Percentiles rank a stretch among this genome's conserved stretches.
Conservation (phyloP, 345 rosid genomes). For the Durio zibethinus region DNA sequence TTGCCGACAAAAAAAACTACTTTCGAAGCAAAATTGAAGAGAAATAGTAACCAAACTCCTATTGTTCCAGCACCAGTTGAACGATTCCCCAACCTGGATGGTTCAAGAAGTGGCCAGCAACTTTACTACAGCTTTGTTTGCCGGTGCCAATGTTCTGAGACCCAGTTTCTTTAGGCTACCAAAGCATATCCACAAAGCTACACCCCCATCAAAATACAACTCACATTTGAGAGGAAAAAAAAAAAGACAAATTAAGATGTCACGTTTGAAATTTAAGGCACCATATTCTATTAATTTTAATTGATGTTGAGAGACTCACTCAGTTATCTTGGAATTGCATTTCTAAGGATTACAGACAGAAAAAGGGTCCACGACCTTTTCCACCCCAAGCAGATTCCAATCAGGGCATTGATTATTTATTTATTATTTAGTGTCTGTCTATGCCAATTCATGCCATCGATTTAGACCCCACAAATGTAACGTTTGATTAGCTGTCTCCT, state of each 20-base stretch:
- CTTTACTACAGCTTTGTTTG: neutral
- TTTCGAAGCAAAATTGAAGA: neutral
- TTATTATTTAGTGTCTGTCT: neutral
- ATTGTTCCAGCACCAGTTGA: neutral
- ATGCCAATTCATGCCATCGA: no score
- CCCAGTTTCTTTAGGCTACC: neutral
- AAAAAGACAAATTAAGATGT: conserved; percentile 1
- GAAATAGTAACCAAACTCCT: neutral
- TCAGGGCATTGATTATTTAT: neutral
- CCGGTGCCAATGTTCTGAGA: conserved; percentile 7
- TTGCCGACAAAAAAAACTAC: neutral
- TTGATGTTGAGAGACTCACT: neutral
- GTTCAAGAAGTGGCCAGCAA: neutral
- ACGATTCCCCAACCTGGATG: neutral
- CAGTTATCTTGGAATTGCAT: conserved; percentile 7
- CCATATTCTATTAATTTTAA: neutral
- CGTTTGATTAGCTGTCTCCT: neutral
- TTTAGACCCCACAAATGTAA: conserved; percentile 9
- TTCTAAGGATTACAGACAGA: conserved; percentile 8
- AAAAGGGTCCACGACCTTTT: conserved; percentile 11
- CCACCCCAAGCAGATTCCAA: neutral
- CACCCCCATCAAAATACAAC: conserved; percentile 1
- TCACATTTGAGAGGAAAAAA: neutral
- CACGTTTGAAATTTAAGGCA: neutral
- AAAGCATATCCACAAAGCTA: neutral